phyloP scores from a whole-genome alignment of 495 filamentous ascomycete genomes.

The Xylona heveae region DNA sequence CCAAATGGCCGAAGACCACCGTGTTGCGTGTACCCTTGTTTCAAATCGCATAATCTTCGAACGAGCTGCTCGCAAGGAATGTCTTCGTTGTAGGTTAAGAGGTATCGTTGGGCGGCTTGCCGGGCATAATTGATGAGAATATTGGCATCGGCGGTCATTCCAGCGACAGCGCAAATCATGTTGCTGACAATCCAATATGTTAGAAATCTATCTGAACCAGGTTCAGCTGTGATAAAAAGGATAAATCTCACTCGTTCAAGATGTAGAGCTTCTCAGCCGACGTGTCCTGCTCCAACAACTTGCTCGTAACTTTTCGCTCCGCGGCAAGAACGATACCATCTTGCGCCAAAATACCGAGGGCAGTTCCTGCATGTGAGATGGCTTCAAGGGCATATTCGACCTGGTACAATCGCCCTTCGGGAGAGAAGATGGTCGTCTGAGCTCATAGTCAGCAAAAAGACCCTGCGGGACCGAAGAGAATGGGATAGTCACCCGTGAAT shows the following conservation, averaged over 20 bases:
- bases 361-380: slow-evolving; percentile 94
- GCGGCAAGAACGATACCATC: slow-evolving; percentile 97
- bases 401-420: slow-evolving; percentile 94
- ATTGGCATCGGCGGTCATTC: slow-evolving; percentile 98
- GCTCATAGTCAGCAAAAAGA: slow-evolving; percentile 6
- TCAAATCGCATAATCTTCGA: slow-evolving; percentile 86
- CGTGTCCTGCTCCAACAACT: slow-evolving; percentile 96
- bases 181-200: slow-evolving; percentile 36
- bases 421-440: slow-evolving; percentile 98
- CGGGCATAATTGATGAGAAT: slow-evolving; percentile 99
- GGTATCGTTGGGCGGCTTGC: slow-evolving; percentile 87
- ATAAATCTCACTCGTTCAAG: slow-evolving; percentile 65
- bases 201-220: slow-evolving; percentile 2
- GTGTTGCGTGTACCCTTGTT: slow-evolving; percentile 99
- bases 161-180: slow-evolving; percentile 98
- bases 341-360: slow-evolving; percentile 85
- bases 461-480: slow-evolving; percentile 6
- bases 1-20: slow-evolving; percentile 94
- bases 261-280: slow-evolving; percentile 99
- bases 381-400: slow-evolving; percentile 98
- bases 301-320: slow-evolving; percentile 99
- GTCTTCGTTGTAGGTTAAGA: slow-evolving; percentile 98
- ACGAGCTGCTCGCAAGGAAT: slow-evolving; percentile 99
- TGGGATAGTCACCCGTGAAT: slow-evolving; percentile 82
- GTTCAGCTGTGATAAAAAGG: background rate